Conservation (phyloP, 2,329 filamentous ascomycete species). For the Exophiala viscosa region DNA sequence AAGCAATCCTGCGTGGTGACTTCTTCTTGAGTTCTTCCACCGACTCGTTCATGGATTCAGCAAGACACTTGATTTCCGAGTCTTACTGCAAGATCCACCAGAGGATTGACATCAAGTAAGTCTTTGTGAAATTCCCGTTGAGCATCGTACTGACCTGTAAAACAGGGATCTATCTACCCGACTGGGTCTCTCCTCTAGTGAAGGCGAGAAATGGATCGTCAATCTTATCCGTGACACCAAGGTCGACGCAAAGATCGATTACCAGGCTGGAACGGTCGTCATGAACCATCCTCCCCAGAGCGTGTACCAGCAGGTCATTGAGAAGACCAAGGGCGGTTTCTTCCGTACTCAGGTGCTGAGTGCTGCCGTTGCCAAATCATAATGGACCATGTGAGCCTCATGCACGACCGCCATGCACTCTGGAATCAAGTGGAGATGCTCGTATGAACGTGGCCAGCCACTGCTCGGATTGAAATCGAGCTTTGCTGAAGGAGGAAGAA, state of each 20-base stretch:
- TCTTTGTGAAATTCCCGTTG: too few species aligned
- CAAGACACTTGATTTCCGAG: slow-evolving; percentile 94
- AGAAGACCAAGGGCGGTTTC: slow-evolving; percentile 97
- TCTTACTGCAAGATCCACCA: slow-evolving; percentile 99
- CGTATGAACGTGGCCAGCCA: too few species aligned
- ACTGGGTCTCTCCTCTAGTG: slow-evolving; percentile 85
- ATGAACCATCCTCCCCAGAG: slow-evolving; percentile 99
- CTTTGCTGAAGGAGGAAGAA: too few species aligned
- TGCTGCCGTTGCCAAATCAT: slow-evolving; percentile 50
- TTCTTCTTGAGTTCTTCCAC: slow-evolving; percentile 88
- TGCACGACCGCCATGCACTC: not conserved
- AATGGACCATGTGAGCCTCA: not conserved
- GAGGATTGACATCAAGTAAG: slow-evolving; percentile 88
- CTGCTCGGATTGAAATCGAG: too few species aligned
- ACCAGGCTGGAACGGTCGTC: slow-evolving; percentile 95
- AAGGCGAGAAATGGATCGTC: slow-evolving; percentile 99
- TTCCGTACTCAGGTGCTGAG: slow-evolving; percentile 95
- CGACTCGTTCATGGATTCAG: slow-evolving; percentile 88
- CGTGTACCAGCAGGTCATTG: slow-evolving; percentile 98
- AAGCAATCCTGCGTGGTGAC: slow-evolving; percentile 86
- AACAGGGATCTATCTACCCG: slow-evolving; percentile 78
- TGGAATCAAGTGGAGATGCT: too few species aligned
- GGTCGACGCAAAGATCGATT: slow-evolving; percentile 98
- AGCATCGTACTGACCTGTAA: slow-evolving; percentile 18
- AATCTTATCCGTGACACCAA: slow-evolving; percentile 97